Base-by-base conservation (phyloP, 2,329 filamentous ascomycete species). In the Trichoderma asperellum region DNA sequence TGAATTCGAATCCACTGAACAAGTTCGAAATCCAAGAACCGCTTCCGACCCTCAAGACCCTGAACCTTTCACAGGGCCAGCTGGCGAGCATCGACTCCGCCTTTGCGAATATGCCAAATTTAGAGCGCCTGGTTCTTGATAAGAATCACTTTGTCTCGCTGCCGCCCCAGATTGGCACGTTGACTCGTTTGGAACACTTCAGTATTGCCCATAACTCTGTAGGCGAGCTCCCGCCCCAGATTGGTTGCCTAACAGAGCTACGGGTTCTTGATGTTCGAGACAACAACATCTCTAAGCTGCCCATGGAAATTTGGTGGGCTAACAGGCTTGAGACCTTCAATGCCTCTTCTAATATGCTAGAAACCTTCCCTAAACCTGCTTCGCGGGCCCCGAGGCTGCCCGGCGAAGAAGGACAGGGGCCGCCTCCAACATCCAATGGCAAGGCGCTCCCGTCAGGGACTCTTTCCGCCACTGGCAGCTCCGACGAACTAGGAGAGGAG, bases 271-370 rank as follows among this genome's bases (percentile, higher is more conserved):
- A 99, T 77, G 87, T 98, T 21, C 88, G 95, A 72, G 93, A 96
- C 76, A 99, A 98, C 82, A 99, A 98, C 76, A 87, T 99, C 69
- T 91, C 91, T 73, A 91, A 91, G 75, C 84, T 99, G 37, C 96
- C 96, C 2, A 89, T 92, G 76, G 96, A 99, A 77, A 86, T 99
- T n/a, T 99, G 96, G 96, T 95, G 93, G 85, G 95, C 95, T 63
- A 91, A 91, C 74, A 94, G 91, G 77, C 81, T 99, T 67, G 94
- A 98, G 79, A 95, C 91, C 0, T 86, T 99, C 70, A 99, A 99
- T 75, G 90, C 97, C 14, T 98, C 95, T 0, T 97, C 96, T 12
- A 99, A 99, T 74, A 91, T 98, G 7, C 85, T 99, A 24, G 91
- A 94, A 62, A 89, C 88, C 52, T 98, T 99, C 77, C 96, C 96